Base-by-base conservation (phyloP, 352 stramenopile species). In the Thalassiosira pacifica region DNA sequence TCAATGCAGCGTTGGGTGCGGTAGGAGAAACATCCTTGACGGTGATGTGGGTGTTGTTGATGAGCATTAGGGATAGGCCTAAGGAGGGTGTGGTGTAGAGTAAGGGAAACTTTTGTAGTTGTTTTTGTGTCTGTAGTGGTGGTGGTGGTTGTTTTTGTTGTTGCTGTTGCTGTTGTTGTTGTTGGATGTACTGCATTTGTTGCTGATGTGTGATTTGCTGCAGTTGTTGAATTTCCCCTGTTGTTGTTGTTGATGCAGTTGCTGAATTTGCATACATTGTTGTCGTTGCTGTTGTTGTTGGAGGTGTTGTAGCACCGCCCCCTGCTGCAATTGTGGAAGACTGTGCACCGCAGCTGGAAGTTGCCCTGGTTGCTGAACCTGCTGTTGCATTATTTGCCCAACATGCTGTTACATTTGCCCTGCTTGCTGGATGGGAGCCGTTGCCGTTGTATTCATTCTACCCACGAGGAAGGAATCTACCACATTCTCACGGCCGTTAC, bases 1-100 rank as follows among this genome's bases (percentile, higher is more conserved):
- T 29, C 22, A 78, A 74, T 24, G 67, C 3, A 27, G 37, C 18
- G 60, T 87, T 85, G 19, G 76, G 69, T 55, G 82, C 82, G 45
- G 63, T 34, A 19, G 75, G 55, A 4, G 59, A 18, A n/a, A 88
- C 18, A 9, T 67, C 31, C 0, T 26, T 82, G 61, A 74, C 27
- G 2, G 11, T 64, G 42, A 75, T 81, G 34, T 55, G 24, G 19
- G 18, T 64, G 2, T 78, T 61, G 24, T 26, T 60, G 27, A 68
- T 37, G 52, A 75, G 68, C 18, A 31, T 19, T 0, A 89, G 71
- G 24, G 64, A 71, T 27, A 89, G 32, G 34, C 76, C 83, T 29
- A 89, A 32, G 16, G 40, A 63, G 32, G 70, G n/a, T 24, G 32
- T 63, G 16, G 34, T 68, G 60, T 79, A 88, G 26, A 77, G 19